These are phyloP conservation scores for Paramecium tetraurelia DNA, from an alignment of 73 alveolate genomes.

Conservation along the genomic window DNA sequence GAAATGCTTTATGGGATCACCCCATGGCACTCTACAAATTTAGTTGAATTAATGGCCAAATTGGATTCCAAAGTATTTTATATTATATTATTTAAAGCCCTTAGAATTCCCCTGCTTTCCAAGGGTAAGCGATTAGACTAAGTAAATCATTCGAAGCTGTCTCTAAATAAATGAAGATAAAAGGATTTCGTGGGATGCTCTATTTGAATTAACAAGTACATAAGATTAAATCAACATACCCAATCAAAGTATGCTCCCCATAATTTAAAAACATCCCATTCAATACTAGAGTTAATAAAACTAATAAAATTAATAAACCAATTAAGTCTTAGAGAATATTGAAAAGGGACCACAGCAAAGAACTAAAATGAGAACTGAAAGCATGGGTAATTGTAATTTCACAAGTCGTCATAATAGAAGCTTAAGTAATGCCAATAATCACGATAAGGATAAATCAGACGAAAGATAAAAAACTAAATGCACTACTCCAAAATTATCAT, in stretches of 20 bases:
- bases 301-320: not conserved
- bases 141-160: not conserved
- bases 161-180: not conserved
- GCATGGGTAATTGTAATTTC: not conserved
- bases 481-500: not conserved
- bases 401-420: not conserved
- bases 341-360: not conserved
- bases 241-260: not conserved
- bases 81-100: not conserved
- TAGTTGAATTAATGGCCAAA: conserved; percentile 29
- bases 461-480: not conserved
- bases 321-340: not conserved
- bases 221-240: not conserved
- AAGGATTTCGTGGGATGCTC: not conserved
- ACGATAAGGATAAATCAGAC: not conserved
- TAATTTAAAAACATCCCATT: not conserved
- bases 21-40: conserved; percentile 50
- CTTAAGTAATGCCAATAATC: not conserved
- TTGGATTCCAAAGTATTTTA: not conserved
- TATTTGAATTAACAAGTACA: not conserved
- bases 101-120: not conserved
- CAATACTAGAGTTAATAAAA: not conserved
- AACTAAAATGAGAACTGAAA: conserved; percentile 21
- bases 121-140: not conserved
- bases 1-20: conserved; percentile 56